phyloP scores from a whole-genome alignment of 2,329 filamentous ascomycete genomes.

The Hypomyces rosellus region DNA sequence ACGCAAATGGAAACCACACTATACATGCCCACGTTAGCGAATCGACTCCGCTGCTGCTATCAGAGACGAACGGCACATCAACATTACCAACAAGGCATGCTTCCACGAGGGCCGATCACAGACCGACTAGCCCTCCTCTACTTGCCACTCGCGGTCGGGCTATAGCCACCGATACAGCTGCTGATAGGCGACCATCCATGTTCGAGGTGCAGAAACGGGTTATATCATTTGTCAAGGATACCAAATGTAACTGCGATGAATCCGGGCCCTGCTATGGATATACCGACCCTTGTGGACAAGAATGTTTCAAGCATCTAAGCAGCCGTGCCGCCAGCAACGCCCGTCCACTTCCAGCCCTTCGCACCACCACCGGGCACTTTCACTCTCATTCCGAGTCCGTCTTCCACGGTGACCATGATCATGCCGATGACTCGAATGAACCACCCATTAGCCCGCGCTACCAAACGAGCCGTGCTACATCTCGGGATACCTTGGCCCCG shows the following conservation, averaged over 20 bases:
- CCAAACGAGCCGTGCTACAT: conserved; percentile 33
- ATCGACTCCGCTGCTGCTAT: conserved; percentile 43
- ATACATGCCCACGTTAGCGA: conserved; percentile 28
- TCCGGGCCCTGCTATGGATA: conserved; percentile 57
- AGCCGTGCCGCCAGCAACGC: conserved; percentile 28
- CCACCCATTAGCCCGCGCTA: conserved; percentile 27
- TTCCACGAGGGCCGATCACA: conserved; percentile 24
- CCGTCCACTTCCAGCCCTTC: conserved; percentile 32
- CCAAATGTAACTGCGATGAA: conserved; percentile 56
- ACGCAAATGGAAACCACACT: conserved; percentile 14
- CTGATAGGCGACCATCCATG: conserved; percentile 48
- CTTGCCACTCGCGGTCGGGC: conserved; percentile 19
- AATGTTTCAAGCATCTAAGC: conserved; percentile 55
- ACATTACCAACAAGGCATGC: conserved; percentile 22
- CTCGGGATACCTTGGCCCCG: conserved; percentile 29
- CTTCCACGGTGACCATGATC: conserved; percentile 20
- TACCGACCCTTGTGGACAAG: conserved; percentile 58
- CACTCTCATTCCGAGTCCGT: conserved; percentile 20
- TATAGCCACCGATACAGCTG: conserved; percentile 22
- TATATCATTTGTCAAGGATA: conserved; percentile 60
- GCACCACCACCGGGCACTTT: conserved; percentile 35
- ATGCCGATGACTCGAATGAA: conserved; percentile 21
- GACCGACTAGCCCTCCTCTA: conserved; percentile 17
- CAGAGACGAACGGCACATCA: conserved; percentile 21
- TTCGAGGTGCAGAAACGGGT: conserved; percentile 49